Conservation (phyloP, 257 asterid genomes). For the Solanum bulbocastanum region DNA sequence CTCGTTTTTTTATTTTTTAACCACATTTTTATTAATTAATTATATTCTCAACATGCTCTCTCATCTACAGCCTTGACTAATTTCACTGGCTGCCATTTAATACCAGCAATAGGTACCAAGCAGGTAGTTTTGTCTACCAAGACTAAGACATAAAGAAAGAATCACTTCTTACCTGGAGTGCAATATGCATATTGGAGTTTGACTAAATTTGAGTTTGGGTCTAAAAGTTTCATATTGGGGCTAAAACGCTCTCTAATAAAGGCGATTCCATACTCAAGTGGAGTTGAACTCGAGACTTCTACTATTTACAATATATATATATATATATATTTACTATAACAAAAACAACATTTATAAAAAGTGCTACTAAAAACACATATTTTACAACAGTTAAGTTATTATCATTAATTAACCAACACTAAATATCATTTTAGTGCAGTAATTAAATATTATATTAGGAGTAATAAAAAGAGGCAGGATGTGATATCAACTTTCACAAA, state of each 20-base stretch:
- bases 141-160: too few species aligned
- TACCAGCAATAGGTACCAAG: rapidly evolving
- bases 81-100: rapidly evolving
- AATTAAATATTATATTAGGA: too few species aligned
- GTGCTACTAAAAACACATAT: too few species aligned
- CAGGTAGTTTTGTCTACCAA: rapidly evolving
- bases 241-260: too few species aligned
- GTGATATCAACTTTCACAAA: background rate
- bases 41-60: background rate
- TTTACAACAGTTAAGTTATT: too few species aligned
- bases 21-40: too few species aligned
- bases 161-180: too few species aligned
- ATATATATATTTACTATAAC: too few species aligned
- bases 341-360: too few species aligned
- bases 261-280: rapidly evolving
- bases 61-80: too few species aligned
- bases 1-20: too few species aligned
- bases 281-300: background rate
- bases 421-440: background rate
- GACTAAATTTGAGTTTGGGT: rapidly evolving
- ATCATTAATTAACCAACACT: too few species aligned
- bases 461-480: background rate
- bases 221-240: rapidly evolving
- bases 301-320: background rate
- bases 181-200: rapidly evolving